Evolutionary conservation across 2,329 filamentous ascomycete species (phyloP).

Genomic region (Ascocoryne sarcoides): DNA sequence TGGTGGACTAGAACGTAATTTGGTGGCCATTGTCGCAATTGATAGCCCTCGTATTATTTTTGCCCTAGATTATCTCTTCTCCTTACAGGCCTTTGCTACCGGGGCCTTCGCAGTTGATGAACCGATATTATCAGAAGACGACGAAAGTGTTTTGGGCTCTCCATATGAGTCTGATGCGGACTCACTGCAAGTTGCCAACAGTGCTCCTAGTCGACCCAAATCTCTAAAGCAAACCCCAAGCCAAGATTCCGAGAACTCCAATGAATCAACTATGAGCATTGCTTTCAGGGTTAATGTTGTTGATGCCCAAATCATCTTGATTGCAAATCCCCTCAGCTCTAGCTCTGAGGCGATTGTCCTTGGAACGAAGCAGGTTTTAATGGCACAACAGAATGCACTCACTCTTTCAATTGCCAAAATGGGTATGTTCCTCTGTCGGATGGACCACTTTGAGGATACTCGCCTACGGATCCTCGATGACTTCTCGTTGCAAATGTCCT

Average conservation of each 20-base stretch:
- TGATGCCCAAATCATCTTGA: constrained; percentile 91
- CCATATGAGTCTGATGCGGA: constrained; percentile 52
- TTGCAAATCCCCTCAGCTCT: constrained; percentile 82
- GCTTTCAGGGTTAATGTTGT: constrained; percentile 91
- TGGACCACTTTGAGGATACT: constrained; percentile 93
- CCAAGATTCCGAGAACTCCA: constrained; percentile 12
- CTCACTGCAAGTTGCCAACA: constrained; percentile 32
- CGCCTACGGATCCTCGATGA: constrained; percentile 90
- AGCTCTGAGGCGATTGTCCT: constrained; percentile 95
- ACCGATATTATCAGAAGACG: constrained; percentile 37
- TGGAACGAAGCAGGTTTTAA: constrained; percentile 83
- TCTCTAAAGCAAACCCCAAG: background rate
- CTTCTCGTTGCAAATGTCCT: constrained; percentile 82
- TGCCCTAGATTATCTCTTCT: constrained; percentile 90
- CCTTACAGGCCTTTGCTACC: constrained; percentile 74
- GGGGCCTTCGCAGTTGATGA: constrained; percentile 62
- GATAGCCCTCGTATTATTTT: constrained; percentile 94
- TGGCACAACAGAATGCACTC: constrained; percentile 88
- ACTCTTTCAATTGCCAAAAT: constrained; percentile 90
- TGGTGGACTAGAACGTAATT: constrained; percentile 66
- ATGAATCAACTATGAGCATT: constrained; percentile 53
- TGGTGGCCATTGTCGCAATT: constrained; percentile 87
- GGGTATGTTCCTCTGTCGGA: constrained; percentile 96
- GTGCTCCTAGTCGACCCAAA: background rate
- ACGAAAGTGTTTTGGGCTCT: constrained; percentile 46